Conservation (phyloP, 345 rosid genomes). For the Triadica sebifera region DNA sequence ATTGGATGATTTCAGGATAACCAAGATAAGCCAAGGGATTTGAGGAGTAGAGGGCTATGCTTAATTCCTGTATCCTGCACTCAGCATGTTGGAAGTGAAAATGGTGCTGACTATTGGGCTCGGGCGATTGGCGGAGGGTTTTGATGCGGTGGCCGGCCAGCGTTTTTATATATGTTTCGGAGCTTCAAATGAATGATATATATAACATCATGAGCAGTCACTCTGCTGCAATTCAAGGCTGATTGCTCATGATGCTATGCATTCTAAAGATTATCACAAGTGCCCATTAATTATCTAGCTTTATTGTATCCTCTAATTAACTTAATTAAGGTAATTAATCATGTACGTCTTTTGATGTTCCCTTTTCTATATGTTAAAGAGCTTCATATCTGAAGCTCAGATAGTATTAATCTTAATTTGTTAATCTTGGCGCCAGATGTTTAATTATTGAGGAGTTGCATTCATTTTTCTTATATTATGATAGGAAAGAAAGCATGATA, state of each 20-base stretch:
- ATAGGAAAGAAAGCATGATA: background rate
- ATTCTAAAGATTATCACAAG: slow-evolving; percentile 10
- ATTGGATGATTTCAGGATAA: slow-evolving; percentile 29
- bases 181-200: slow-evolving; percentile 35
- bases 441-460: background rate
- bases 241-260: slow-evolving; percentile 79
- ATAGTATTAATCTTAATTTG: background rate
- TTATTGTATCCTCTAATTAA: slow-evolving; percentile 6
- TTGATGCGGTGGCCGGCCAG: slow-evolving; percentile 13
- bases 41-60: slow-evolving; percentile 79
- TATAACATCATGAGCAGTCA: slow-evolving; percentile 66
- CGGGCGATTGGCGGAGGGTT: slow-evolving; percentile 52
- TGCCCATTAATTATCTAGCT: background rate
- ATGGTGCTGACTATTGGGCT: slow-evolving; percentile 79
- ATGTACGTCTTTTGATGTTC: background rate
- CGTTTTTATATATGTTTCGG: background rate
- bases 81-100: slow-evolving; percentile 59
- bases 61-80: slow-evolving; percentile 75
- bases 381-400: slow-evolving; percentile 12
- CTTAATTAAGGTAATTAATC: background rate
- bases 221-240: slow-evolving; percentile 49
- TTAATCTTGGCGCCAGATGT: too few species aligned
- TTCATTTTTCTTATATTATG: slow-evolving; percentile 5
- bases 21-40: slow-evolving; percentile 46
- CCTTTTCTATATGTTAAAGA: background rate